phyloP scores from a whole-genome alignment of 2,329 filamentous ascomycete species.

The Colletotrichum horii region DNA sequence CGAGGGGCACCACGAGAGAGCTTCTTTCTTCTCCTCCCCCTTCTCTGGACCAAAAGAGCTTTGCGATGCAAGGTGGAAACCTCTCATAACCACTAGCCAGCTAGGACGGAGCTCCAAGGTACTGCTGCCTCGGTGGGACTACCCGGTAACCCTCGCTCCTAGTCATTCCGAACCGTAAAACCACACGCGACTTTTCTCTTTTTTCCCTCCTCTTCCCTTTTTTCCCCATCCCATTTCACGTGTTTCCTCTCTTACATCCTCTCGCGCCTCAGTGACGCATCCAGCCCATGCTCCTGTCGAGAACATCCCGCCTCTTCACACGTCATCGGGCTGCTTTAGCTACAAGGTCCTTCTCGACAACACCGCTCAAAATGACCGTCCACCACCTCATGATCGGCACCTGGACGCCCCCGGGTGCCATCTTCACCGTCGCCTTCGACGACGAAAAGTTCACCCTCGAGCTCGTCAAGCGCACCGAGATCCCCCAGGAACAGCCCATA shows the following conservation, averaged over 20 bases:
- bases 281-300: background rate
- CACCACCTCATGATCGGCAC: conserved; percentile 93
- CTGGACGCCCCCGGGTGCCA: conserved; percentile 88
- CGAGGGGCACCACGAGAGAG: conserved; percentile 7
- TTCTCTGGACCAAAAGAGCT: background rate
- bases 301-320: background rate
- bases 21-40: background rate
- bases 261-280: background rate
- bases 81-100: background rate
- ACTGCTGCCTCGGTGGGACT: background rate
- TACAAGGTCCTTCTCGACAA: conserved; percentile 4
- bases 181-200: background rate
- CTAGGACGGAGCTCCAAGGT: background rate
- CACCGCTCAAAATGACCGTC: conserved; percentile 64
- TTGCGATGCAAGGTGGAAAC: background rate
- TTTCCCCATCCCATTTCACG: background rate
- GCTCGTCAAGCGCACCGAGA: conserved; percentile 80
- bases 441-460: conserved; percentile 78
- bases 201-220: background rate
- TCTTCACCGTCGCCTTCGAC: conserved; percentile 89
- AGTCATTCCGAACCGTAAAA: background rate
- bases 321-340: background rate
- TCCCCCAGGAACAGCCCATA: conserved; percentile 84
- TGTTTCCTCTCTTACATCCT: background rate
- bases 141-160: background rate